Conservation (phyloP, 2,329 filamentous ascomycete genomes). For the Xylariaceae sp. region DNA sequence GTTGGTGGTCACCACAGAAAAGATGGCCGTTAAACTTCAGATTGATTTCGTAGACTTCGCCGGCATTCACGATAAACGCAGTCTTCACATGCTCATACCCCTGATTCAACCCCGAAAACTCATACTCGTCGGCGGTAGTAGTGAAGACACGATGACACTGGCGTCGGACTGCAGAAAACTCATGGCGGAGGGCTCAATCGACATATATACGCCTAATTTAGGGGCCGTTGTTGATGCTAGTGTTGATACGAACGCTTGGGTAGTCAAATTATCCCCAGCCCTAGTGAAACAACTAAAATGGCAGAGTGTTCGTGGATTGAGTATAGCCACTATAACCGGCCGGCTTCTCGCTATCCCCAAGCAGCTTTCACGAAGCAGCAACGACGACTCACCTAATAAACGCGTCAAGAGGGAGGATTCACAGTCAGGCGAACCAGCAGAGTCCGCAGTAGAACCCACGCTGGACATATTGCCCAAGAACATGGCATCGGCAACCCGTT, state of each 20-base stretch:
- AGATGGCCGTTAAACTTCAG: constrained; percentile 62
- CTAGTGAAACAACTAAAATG: constrained; percentile 85
- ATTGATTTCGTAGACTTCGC: constrained; percentile 89
- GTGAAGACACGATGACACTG: constrained; percentile 70
- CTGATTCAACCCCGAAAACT: constrained; percentile 91
- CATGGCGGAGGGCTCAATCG: constrained; percentile 49
- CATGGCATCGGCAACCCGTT: constrained; percentile 66
- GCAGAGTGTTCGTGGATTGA: constrained; percentile 86
- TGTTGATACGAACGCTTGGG: constrained; percentile 97
- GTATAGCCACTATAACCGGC: constrained; percentile 89
- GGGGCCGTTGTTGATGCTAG: constrained; percentile 78
- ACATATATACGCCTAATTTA: constrained; percentile 77
- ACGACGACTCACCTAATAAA: constrained; percentile 44
- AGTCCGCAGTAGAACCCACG: constrained; percentile 38
- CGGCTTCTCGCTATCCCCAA: constrained; percentile 43
- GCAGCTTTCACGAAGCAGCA: constrained; percentile 42
- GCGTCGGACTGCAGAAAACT: constrained; percentile 75
- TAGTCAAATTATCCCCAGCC: constrained; percentile 78
- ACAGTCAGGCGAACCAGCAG: constrained; percentile 18
- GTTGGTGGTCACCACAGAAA: constrained; percentile 58
- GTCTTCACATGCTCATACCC: constrained; percentile 88
- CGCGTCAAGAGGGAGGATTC: constrained; percentile 42
- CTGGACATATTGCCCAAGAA: constrained; percentile 51
- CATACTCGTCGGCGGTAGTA: constrained; percentile 78
- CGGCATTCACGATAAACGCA: constrained; percentile 88